Evolutionary conservation across 2,329 filamentous ascomycete species (phyloP).

Genomic region (Exophiala spinifera): DNA sequence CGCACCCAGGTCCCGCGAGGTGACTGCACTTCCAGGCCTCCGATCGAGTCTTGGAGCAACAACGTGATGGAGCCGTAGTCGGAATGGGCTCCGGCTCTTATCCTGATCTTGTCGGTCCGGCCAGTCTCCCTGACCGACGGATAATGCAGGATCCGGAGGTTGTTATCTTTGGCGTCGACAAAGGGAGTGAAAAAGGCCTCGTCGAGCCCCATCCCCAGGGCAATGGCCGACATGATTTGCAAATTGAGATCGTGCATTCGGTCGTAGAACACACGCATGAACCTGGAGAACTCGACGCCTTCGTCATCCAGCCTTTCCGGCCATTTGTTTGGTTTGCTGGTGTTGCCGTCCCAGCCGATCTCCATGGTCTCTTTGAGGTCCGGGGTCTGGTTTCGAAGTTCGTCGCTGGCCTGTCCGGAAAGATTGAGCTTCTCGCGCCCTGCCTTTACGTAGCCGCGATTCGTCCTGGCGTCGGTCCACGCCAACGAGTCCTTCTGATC

Average conservation of each 20-base stretch:
- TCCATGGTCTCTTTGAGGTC: conserved; percentile 1
- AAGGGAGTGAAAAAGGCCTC: not conserved
- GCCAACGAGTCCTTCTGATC: too few relatives aligned
- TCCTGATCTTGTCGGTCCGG: conserved; percentile 49
- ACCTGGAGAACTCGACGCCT: not conserved
- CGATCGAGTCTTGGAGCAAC: conserved; percentile 78
- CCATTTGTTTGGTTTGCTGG: not conserved
- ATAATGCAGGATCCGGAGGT: conserved; percentile 65
- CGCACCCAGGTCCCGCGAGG: conserved; percentile 61
- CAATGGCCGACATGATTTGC: not conserved
- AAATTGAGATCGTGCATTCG: not conserved
- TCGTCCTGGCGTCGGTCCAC: too few relatives aligned
- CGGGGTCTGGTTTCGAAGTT: not conserved
- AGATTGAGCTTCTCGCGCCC: not conserved
- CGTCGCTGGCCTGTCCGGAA: not conserved
- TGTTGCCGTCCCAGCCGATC: not conserved
- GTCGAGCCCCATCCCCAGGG: not conserved
- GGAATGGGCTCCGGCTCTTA: conserved; percentile 65
- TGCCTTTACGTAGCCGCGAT: not conserved
- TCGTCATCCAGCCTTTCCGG: not conserved
- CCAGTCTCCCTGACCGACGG: conserved; percentile 49
- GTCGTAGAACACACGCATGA: not conserved
- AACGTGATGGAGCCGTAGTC: conserved; percentile 55
- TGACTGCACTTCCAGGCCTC: conserved; percentile 77
- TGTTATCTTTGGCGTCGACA: not conserved